Evolutionary conservation across 2,329 filamentous ascomycete genomes (phyloP).

Genomic region (Ophiostoma perfectum): DNA sequence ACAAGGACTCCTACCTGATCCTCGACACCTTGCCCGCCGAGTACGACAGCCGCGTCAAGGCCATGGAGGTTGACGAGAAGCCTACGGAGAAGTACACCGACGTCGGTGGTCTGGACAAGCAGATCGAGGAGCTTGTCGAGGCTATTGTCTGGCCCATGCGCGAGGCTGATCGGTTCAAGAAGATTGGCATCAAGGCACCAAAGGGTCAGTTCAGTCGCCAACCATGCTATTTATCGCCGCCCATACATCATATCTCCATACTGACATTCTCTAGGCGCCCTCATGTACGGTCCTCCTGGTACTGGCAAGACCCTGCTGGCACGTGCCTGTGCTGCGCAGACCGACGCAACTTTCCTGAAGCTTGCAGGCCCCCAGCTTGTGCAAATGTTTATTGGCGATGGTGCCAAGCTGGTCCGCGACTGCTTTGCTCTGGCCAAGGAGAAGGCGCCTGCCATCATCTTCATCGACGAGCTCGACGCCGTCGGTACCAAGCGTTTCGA

Average conservation of each 20-base stretch:
- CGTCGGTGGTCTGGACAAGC: slow-evolving; percentile 95
- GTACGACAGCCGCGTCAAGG: slow-evolving; percentile 98
- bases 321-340: slow-evolving; percentile 93
- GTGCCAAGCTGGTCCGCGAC: slow-evolving; percentile 94
- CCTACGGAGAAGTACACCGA: slow-evolving; percentile 98
- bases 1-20: slow-evolving; percentile 97
- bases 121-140: slow-evolving; percentile 97
- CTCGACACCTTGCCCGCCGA: slow-evolving; percentile 94
- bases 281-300: slow-evolving; percentile 95
- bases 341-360: slow-evolving; percentile 97
- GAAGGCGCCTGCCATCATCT: slow-evolving; percentile 98
- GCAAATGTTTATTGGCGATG: slow-evolving; percentile 99
- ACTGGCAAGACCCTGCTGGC: slow-evolving; percentile 90
- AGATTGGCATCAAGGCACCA: slow-evolving; percentile 98
- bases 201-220: slow-evolving; percentile 62
- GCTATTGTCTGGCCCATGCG: slow-evolving; percentile 99
- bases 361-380: slow-evolving; percentile 95
- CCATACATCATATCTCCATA: slow-evolving; percentile 23
- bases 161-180: slow-evolving; percentile 98
- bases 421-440: slow-evolving; percentile 97
- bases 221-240: neutral
- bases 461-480: slow-evolving; percentile 97
- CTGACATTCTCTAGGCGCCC: slow-evolving; percentile 58
- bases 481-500: slow-evolving; percentile 99
- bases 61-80: slow-evolving; percentile 99